phyloP scores from a whole-genome alignment of 768 basidiomycete species.

The Kwoniella shandongensis region DNA sequence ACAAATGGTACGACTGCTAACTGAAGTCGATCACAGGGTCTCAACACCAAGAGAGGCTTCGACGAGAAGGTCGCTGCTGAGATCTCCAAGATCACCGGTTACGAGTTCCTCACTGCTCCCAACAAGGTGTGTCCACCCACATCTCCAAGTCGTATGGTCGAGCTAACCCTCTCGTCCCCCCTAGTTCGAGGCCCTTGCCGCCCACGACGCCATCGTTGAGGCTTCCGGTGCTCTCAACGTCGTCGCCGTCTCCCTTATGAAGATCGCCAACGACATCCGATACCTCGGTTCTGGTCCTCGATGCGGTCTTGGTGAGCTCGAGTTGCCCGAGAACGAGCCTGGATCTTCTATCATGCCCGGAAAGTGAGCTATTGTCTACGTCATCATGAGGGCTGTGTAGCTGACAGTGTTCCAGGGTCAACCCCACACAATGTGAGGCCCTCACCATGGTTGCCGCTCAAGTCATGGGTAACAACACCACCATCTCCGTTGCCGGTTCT shows the following conservation, averaged over 20 bases:
- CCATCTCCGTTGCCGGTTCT: constrained; percentile 86
- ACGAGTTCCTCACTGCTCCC: constrained; percentile 91
- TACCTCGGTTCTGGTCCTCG: constrained; percentile 97
- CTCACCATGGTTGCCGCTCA: constrained; percentile 98
- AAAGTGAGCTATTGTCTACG: constrained; percentile 57
- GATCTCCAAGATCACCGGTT: constrained; percentile 84
- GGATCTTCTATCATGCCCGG: constrained; percentile 99
- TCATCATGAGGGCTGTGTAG: not conserved
- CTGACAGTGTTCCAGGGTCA: constrained; percentile 60
- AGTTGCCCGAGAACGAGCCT: constrained; percentile 95
- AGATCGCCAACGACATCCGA: constrained; percentile 98
- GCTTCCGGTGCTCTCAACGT: constrained; percentile 95
- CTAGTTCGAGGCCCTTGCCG: constrained; percentile 94
- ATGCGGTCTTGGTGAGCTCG: constrained; percentile 92
- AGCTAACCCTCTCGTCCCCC: not conserved
- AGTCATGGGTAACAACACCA: constrained; percentile 95
- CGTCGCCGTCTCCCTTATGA: constrained; percentile 95
- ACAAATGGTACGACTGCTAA: no score
- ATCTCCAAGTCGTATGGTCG: not conserved
- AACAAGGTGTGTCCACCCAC: constrained; percentile 70
- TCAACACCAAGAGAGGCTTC: constrained; percentile 96
- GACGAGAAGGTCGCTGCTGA: constrained; percentile 91
- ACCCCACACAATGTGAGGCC: constrained; percentile 98
- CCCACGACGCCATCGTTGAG: constrained; percentile 98
- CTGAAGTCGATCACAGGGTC: no score